Conservation (phyloP, 2,329 filamentous ascomycete species). For the Byssothecium circinans region DNA sequence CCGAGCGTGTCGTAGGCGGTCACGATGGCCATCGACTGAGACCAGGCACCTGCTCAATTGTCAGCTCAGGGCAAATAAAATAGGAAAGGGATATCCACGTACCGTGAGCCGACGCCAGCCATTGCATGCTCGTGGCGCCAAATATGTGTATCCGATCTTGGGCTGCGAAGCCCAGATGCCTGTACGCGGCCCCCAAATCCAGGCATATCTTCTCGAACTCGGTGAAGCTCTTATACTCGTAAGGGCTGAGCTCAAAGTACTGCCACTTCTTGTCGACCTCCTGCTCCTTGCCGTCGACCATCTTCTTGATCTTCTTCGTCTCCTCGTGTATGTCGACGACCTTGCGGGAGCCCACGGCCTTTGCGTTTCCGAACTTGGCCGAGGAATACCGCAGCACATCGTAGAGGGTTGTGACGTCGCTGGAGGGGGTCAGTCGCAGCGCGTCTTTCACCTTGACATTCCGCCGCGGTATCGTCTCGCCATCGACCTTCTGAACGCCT, state of each 20-base stretch:
- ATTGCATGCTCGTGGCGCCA: constrained; percentile 77
- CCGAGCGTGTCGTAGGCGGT: constrained; percentile 95
- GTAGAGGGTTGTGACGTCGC: constrained; percentile 74
- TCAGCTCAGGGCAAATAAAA: constrained; percentile 11
- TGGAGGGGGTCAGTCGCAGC: constrained; percentile 65
- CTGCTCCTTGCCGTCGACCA: constrained; percentile 75
- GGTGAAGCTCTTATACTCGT: constrained; percentile 74
- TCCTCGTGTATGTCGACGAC: constrained; percentile 79
- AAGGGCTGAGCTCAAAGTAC: constrained; percentile 81
- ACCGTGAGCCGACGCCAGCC: constrained; percentile 81
- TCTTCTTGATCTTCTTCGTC: constrained; percentile 87
- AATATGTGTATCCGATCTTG: constrained; percentile 77
- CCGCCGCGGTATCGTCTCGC: constrained; percentile 82
- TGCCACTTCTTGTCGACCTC: constrained; percentile 91
- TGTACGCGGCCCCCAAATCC: constrained; percentile 71
- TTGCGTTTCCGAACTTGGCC: constrained; percentile 55
- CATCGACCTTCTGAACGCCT: constrained; percentile 67
- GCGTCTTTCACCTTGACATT: constrained; percentile 71
- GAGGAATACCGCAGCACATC: constrained; percentile 75
- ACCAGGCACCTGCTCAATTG: constrained; percentile 57
- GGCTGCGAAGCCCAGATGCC: constrained; percentile 70
- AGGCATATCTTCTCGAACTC: constrained; percentile 74
- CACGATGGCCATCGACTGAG: constrained; percentile 88
- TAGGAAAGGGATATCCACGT: constrained; percentile 18
- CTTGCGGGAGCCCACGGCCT: constrained; percentile 65